phyloP scores from a whole-genome alignment of 139 green algal species.

The Gonium pectorale region DNA sequence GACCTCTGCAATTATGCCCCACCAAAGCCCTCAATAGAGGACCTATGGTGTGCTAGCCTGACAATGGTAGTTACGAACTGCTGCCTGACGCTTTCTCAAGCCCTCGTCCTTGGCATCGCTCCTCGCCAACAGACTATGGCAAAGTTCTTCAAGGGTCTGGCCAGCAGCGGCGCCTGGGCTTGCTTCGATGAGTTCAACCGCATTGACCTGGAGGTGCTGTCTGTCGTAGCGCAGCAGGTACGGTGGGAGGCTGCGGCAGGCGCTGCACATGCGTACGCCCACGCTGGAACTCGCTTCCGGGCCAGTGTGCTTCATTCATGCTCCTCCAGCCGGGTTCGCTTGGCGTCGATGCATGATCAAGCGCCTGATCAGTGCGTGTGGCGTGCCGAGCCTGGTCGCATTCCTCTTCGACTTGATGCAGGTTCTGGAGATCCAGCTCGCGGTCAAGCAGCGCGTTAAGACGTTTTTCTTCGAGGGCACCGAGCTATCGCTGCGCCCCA shows the following conservation, averaged over 20 bases:
- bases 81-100: too few species aligned
- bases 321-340: too few species aligned
- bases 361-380: too few species aligned
- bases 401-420: constrained; percentile 37
- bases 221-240: constrained; percentile 74
- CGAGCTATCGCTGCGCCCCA: constrained; percentile 77
- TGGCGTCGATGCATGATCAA: too few species aligned
- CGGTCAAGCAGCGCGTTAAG: constrained; percentile 76
- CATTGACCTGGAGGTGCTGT: constrained; percentile 78
- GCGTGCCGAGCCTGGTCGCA: too few species aligned
- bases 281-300: background rate
- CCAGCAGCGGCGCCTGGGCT: constrained; percentile 76
- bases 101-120: too few species aligned
- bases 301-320: background rate
- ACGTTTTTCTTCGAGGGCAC: constrained; percentile 83
- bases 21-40: too few species aligned
- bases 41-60: too few species aligned
- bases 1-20: too few species aligned
- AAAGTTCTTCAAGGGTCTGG: constrained; percentile 91
- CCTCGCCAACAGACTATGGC: constrained; percentile 64
- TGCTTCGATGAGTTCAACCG: constrained; percentile 91
- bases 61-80: too few species aligned
- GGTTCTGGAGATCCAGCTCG: constrained; percentile 84
- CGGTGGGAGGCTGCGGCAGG: background rate
- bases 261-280: too few species aligned